Evolutionary conservation across 2,329 filamentous ascomycete species (phyloP), one percentile per base, ranked within the genome.

Genomic region (Ilyonectria robusta): DNA sequence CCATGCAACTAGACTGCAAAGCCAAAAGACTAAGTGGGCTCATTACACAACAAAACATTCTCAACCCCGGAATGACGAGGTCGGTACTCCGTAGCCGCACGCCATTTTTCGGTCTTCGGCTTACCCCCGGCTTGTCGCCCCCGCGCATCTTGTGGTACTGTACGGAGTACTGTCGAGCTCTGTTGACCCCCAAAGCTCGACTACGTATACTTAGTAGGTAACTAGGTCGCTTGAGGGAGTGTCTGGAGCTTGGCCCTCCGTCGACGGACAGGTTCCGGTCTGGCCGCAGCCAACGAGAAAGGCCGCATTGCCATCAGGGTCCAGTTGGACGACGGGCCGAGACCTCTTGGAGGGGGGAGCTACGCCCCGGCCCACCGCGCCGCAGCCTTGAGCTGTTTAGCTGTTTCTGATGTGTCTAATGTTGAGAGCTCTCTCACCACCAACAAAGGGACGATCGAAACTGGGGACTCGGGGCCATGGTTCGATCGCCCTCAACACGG

Each of bases 241-340:
- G 26, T 7, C 37, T 51, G 26, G 26, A 26, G 26, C 26, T 26
- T 26, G 26, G 26, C 4, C 4, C 56, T 33, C 53, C 51, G 44
- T 62, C 42, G 53, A 69, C 66, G 69, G 70, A 48, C 67, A 71
- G 66, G 58, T 69, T 66, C 72, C 66, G 72, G 67, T 57, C 65
- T 44, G 62, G 57, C 48, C 33, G 53, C 55, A 70, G 57, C 72
- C 72, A 75, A 75, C 72, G 72, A 75, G 69, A 66, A 69, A 55
- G 66, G 56, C 29, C 48, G 63, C 54, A 73, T 75, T 75, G 62
- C 59, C 69, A 69, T 74, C 68, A 74, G 69, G 65, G 61, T 68
- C 58, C 33, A 54, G 55, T 68, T 23, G 61, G 40, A 37, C 42
- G 23, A 33, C 51, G 53, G 40, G 40, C 40, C 40, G 40, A 42